Evolutionary conservation across 2,329 filamentous ascomycete species (phyloP), one percentile per base, ranked within the genome.

Genomic region (Diplodia mutila): DNA sequence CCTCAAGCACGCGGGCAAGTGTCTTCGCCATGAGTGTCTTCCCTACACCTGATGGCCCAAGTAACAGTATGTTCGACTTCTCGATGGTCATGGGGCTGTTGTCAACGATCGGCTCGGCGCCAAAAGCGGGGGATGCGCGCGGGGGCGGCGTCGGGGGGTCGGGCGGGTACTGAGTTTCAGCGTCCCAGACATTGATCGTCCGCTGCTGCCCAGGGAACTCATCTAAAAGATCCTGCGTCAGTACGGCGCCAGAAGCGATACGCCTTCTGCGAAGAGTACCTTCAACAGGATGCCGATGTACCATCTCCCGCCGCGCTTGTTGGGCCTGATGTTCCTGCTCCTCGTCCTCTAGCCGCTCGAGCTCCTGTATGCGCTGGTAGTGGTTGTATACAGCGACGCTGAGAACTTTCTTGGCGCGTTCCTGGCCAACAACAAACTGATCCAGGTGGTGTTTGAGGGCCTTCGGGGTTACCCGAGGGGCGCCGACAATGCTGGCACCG

Each of bases 21-120:
- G 94, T 98, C 79, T 94, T 96, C 65, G 93, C 87, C 81, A 99
- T 98, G 69, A 98, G 89, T 0, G 95, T 99, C 82, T 99, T 99
- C 16, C 95, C 95, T 6, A 97, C 94, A 2, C 95, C 95, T 0
- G 94, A 97, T 0, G 95, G 95, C 0, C 95, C 95, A 29, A 98
- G 86, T 64, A 98, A 83, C 51, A 99, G 83, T 49, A 99, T 85
- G 76, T 99, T 99, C 73, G 94, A 97, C 82, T 99, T 99, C 78
- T 97, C 94, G 69, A 99, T 90, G 72, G 91, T 92, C 73, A 96
- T 77, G 14, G 86, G 85, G 27, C 82, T 84, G 12, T 80, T 78
- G 72, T 90, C 87, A 39, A 84, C 75, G n/a, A 88, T 74, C 14
- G 81, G 77, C 34, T 82, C 73, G 55, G 76, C 65, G 39, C 80